Conservation (phyloP, 2,329 filamentous ascomycete genomes). For the Nothomitra cinnamomea region DNA sequence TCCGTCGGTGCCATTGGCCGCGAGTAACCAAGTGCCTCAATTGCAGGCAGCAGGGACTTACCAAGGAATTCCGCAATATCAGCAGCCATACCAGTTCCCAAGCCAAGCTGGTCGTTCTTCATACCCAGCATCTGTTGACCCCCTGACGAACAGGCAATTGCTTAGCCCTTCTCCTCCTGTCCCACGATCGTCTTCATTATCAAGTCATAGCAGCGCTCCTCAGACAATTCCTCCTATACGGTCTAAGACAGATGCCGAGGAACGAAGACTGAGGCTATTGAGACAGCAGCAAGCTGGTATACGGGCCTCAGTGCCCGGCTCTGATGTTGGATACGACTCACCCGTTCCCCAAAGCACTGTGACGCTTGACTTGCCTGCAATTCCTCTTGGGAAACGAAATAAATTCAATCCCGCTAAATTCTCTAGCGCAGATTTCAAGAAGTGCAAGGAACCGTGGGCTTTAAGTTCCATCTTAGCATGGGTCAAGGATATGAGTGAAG, state of each 20-base stretch:
- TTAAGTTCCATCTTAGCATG: conserved; percentile 73
- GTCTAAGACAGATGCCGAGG: conserved; percentile 86
- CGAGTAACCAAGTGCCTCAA: not conserved
- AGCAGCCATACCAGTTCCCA: not conserved
- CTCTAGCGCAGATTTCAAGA: conserved; percentile 62
- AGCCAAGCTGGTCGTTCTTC: not conserved
- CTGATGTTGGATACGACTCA: conserved; percentile 2
- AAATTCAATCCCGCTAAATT: conserved; percentile 79
- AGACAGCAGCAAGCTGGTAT: conserved; percentile 29
- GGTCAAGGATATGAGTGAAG: conserved; percentile 79
- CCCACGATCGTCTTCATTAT: conserved; percentile 64
- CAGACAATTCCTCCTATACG: conserved; percentile 66
- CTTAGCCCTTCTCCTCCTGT: conserved; percentile 29
- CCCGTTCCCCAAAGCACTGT: conserved; percentile 27
- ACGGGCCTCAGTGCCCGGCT: not conserved
- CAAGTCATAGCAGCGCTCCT: conserved; percentile 66
- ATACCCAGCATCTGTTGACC: not conserved
- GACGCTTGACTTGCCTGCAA: conserved; percentile 65
- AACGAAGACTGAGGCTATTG: conserved; percentile 31
- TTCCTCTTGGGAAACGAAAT: conserved; percentile 63
- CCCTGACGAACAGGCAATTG: conserved; percentile 20
- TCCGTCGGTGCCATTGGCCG: conserved; percentile 37
- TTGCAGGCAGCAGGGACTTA: conserved; percentile 1
- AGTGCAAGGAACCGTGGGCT: conserved; percentile 82
- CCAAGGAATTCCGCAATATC: not conserved